phyloP scores from a whole-genome alignment of 2,329 filamentous ascomycete genomes.

The Botryotinia narcissicola region DNA sequence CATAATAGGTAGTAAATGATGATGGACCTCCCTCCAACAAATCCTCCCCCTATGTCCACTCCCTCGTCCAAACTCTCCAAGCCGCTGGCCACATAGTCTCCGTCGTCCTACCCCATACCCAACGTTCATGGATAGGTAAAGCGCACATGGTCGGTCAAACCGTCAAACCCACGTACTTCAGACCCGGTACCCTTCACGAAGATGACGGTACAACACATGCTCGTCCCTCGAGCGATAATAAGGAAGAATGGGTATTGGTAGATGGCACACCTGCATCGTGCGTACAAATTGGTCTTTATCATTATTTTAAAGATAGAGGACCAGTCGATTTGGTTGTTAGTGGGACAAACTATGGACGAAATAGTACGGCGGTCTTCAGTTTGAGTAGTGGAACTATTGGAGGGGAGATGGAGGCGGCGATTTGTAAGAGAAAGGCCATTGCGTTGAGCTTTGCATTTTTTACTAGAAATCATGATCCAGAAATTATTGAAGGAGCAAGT shows the following conservation, averaged over 20 bases:
- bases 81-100: constrained; percentile 80
- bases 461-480: constrained; percentile 72
- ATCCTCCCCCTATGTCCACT: constrained; percentile 78
- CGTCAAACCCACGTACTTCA: constrained; percentile 81
- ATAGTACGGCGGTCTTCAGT: constrained; percentile 77
- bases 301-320: constrained; percentile 71
- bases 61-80: constrained; percentile 68
- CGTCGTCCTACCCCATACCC: constrained; percentile 84
- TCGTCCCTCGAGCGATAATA: constrained; percentile 51
- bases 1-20: constrained; percentile 62
- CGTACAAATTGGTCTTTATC: constrained; percentile 77
- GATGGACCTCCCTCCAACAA: constrained; percentile 76
- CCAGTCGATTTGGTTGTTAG: constrained; percentile 75
- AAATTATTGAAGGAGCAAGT: constrained; percentile 75
- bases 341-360: constrained; percentile 80
- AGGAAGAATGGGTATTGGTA: constrained; percentile 78
- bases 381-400: constrained; percentile 76
- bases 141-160: constrained; percentile 92
- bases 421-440: constrained; percentile 68
- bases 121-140: constrained; percentile 98
- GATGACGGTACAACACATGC: constrained; percentile 67
- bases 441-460: constrained; percentile 92
- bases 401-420: constrained; percentile 72
- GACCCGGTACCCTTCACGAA: constrained; percentile 57
- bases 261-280: constrained; percentile 80